These are phyloP conservation scores for Hygrophorus russula DNA, from an alignment of 768 basidiomycete species.

Conservation along the genomic window DNA sequence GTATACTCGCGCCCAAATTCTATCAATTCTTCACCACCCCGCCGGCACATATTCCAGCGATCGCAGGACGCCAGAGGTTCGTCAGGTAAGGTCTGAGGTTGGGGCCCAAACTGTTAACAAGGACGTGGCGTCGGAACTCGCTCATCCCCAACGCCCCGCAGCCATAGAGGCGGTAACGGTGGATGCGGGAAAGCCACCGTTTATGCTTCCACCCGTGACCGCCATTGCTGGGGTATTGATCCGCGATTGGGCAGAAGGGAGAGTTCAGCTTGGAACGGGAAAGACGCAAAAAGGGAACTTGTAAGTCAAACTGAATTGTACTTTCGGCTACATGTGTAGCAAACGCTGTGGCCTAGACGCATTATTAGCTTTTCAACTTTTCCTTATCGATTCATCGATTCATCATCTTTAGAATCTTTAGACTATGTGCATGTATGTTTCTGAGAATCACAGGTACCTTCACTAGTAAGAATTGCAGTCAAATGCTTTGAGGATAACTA, in stretches of 20 bases:
- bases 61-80: slow-evolving; percentile 29
- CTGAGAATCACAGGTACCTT: too few relatives aligned
- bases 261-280: slow-evolving; percentile 25
- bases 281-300: slow-evolving; percentile 12
- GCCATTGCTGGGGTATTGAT: slow-evolving; percentile 85
- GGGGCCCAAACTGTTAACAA: too few relatives aligned
- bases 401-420: too few relatives aligned
- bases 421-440: too few relatives aligned
- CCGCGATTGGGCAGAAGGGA: slow-evolving; percentile 65
- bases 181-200: slow-evolving; percentile 25
- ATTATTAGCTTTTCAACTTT: too few relatives aligned
- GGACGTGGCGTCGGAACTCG: too few relatives aligned
- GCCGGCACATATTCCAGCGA: slow-evolving; percentile 43
- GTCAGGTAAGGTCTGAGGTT: not conserved
- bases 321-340: too few relatives aligned
- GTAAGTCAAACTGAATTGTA: slow-evolving; percentile 2
- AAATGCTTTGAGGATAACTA: too few relatives aligned
- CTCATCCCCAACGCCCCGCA: too few relatives aligned
- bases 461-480: too few relatives aligned
- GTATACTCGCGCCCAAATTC: slow-evolving; percentile 71
- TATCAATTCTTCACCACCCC: slow-evolving; percentile 46
- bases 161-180: not conserved
- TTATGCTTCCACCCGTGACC: slow-evolving; percentile 64
- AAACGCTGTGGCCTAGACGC: too few relatives aligned
- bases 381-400: too few relatives aligned